Evolutionary conservation across 2,329 filamentous ascomycete species (phyloP).

Genomic region (Cordyceps farinosa): DNA sequence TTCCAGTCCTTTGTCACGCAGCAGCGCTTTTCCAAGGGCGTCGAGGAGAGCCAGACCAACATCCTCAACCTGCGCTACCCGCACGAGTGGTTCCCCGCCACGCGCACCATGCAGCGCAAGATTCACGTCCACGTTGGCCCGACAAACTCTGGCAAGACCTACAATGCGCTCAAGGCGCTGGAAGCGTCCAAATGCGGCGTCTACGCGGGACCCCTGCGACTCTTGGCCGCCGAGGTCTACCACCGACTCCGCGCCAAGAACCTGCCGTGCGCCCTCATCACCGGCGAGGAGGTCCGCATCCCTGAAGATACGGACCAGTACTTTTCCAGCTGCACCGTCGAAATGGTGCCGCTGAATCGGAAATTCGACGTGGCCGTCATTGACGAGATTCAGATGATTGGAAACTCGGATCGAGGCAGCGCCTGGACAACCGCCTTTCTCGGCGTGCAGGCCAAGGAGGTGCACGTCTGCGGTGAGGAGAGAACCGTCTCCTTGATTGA

Average conservation of each 20-base stretch:
- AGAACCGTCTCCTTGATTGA: slow-evolving; percentile 75
- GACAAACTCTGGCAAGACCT: slow-evolving; percentile 98
- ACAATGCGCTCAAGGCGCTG: slow-evolving; percentile 81
- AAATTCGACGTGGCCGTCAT: slow-evolving; percentile 86
- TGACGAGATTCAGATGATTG: slow-evolving; percentile 98
- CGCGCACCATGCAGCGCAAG: slow-evolving; percentile 73
- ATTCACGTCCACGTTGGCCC: slow-evolving; percentile 93
- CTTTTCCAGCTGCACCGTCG: slow-evolving; percentile 86
- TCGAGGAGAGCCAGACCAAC: slow-evolving; percentile 57
- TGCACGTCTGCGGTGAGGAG: slow-evolving; percentile 91
- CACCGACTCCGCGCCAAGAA: slow-evolving; percentile 78
- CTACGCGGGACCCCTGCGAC: slow-evolving; percentile 83
- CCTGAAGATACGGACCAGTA: slow-evolving; percentile 55
- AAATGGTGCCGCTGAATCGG: slow-evolving; percentile 65
- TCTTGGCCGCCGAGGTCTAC: slow-evolving; percentile 94
- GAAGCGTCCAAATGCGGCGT: slow-evolving; percentile 73
- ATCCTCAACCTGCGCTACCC: slow-evolving; percentile 85
- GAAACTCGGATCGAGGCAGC: slow-evolving; percentile 74
- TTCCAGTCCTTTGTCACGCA: slow-evolving; percentile 65
- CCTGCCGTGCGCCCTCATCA: slow-evolving; percentile 73
- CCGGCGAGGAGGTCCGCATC: slow-evolving; percentile 81
- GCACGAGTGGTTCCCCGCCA: slow-evolving; percentile 86
- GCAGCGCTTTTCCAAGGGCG: slow-evolving; percentile 51
- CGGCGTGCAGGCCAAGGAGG: slow-evolving; percentile 79
- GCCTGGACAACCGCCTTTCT: slow-evolving; percentile 92